Evolutionary conservation across 2,329 filamentous ascomycete genomes (phyloP).

Genomic region (Epichloe typhina): DNA sequence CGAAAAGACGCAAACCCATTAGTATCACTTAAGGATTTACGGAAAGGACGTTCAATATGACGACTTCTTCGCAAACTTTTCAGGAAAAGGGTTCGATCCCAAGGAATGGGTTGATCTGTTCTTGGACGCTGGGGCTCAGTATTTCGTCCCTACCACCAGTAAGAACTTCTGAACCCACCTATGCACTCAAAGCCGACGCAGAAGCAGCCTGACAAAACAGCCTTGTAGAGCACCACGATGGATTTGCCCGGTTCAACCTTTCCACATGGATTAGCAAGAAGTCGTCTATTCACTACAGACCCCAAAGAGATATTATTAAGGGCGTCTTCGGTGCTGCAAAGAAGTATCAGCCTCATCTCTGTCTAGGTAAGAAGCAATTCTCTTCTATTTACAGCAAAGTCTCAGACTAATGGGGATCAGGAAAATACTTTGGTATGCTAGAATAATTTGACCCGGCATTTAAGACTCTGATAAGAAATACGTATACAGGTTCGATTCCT

Average conservation of each 20-base stretch:
- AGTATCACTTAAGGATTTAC: constrained; percentile 30
- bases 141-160: constrained; percentile 29
- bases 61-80: constrained; percentile 41
- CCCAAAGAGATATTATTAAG: background rate
- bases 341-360: constrained; percentile 1
- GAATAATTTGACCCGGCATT: constrained; percentile 36
- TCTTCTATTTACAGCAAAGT: background rate
- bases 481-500: constrained; percentile 13
- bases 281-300: constrained; percentile 11
- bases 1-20: constrained; percentile 19
- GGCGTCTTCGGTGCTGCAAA: constrained; percentile 26
- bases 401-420: constrained; percentile 11
- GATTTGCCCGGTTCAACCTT: constrained; percentile 28
- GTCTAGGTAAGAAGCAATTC: constrained; percentile 1
- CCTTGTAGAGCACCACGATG: constrained; percentile 30
- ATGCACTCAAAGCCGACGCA: too few species aligned
- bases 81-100: constrained; percentile 32
- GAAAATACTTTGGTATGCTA: constrained; percentile 34
- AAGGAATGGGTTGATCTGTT: constrained; percentile 41
- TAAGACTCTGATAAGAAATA: constrained; percentile 16
- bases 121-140: constrained; percentile 34
- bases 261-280: constrained; percentile 20
- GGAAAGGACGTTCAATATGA: constrained; percentile 39
- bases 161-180: background rate
- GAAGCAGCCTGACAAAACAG: too few species aligned